Conservation (phyloP, 305 asterid genomes). For the Fraxinus xanthoxyloides region DNA sequence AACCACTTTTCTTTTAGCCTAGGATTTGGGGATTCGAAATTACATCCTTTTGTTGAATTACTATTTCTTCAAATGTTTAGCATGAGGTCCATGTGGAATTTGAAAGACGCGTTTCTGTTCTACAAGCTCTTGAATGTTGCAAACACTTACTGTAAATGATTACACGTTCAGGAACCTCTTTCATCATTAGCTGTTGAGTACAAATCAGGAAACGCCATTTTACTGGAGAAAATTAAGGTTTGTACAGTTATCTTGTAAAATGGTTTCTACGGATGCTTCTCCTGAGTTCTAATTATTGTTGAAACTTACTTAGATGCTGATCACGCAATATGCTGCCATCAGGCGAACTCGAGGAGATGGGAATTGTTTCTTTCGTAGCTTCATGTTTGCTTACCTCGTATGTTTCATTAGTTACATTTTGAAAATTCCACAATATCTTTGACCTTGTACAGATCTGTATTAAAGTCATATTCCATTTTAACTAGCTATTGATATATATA, state of each 20-base stretch:
- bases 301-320: constrained; percentile 51
- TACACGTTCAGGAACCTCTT: constrained; percentile 69
- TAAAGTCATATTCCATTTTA: constrained; percentile 9
- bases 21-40: constrained; percentile 13
- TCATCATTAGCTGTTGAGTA: constrained; percentile 77
- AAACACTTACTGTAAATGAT: constrained; percentile 2
- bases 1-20: neutral
- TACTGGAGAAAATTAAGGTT: constrained; percentile 89
- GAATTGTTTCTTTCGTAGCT: constrained; percentile 93
- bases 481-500: constrained; percentile 27
- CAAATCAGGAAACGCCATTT: constrained; percentile 72
- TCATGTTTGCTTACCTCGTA: constrained; percentile 96
- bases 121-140: neutral
- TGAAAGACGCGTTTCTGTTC: neutral
- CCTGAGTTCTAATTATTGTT: constrained; percentile 21
- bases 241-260: constrained; percentile 8
- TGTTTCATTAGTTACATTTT: constrained; percentile 24
- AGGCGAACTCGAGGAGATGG: constrained; percentile 97
- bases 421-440: constrained; percentile 5
- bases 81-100: neutral
- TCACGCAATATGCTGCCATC: constrained; percentile 67
- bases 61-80: neutral
- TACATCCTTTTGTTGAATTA: neutral
- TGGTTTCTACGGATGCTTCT: constrained; percentile 16
- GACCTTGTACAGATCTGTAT: neutral